A percentile compares a stretch with the other conserved stretches of the same genome.
Evolutionary conservation across 2,329 filamentous ascomycete genomes (phyloP).

Genomic region (Calonectria pauciramosa): DNA sequence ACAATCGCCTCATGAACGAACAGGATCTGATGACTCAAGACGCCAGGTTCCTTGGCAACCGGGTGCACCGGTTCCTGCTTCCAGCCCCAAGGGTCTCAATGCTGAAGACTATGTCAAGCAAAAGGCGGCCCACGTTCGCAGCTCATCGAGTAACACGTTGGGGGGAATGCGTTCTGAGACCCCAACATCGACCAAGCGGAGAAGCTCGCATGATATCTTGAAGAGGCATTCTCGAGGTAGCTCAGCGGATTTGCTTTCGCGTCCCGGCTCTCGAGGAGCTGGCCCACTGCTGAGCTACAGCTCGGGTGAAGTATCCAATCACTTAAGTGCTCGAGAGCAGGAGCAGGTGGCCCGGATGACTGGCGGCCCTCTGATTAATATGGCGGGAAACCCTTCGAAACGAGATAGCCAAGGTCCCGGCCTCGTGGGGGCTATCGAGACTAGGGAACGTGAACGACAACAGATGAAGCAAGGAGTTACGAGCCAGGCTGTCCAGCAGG

Average conservation of each 20-base stretch:
- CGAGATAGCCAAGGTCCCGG: conserved; percentile 67
- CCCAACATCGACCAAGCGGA: conserved; percentile 53
- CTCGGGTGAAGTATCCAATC: conserved; percentile 57
- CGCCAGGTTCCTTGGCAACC: conserved; percentile 86
- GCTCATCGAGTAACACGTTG: conserved; percentile 65
- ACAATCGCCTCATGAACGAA: conserved; percentile 55
- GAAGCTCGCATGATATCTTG: conserved; percentile 57
- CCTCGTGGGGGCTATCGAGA: conserved; percentile 84
- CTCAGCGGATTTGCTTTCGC: conserved; percentile 62
- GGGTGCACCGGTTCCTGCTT: conserved; percentile 66
- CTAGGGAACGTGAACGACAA: conserved; percentile 82
- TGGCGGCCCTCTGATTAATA: conserved; percentile 79
- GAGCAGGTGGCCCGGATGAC: conserved; percentile 89
- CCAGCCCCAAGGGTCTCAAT: conserved; percentile 69
- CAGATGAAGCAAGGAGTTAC: conserved; percentile 34
- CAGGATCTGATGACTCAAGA: conserved; percentile 67
- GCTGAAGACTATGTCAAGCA: conserved; percentile 89
- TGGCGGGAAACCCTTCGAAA: conserved; percentile 64
- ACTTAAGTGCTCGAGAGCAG: conserved; percentile 88
- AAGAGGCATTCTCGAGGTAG: conserved; percentile 55
- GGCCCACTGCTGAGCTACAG: conserved; percentile 63
- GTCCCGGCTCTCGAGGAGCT: conserved; percentile 72
- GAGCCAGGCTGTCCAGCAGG: conserved; percentile 41
- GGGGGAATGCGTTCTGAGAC: conserved; percentile 42
- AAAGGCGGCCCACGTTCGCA: conserved; percentile 75